phyloP scores from a whole-genome alignment of 108 stramenopile genomes.

The Skeletonema costatum region DNA sequence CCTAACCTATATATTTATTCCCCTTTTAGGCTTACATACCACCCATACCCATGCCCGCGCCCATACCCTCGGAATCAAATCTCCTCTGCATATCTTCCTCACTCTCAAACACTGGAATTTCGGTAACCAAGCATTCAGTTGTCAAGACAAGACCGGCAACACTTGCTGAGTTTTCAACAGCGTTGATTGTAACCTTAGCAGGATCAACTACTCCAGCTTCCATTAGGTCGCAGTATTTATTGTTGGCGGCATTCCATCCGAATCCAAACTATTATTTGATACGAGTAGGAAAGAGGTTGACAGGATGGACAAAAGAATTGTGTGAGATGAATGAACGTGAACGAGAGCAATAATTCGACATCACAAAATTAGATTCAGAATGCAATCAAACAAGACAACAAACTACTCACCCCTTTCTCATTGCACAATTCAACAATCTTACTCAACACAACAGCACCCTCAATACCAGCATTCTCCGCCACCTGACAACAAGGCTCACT shows the following conservation, averaged over 20 bases:
- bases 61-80: conserved; percentile 86
- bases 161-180: conserved; percentile 94
- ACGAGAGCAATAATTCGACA: neutral
- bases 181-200: conserved; percentile 97
- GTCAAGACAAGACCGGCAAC: conserved; percentile 96
- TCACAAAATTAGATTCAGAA: neutral
- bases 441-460: conserved; percentile 96
- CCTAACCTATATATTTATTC: neutral
- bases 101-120: conserved; percentile 81
- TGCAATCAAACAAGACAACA: neutral
- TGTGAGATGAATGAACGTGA: neutral
- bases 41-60: conserved; percentile 70
- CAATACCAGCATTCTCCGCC: conserved; percentile 94
- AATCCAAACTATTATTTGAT: conserved; percentile 64
- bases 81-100: conserved; percentile 79
- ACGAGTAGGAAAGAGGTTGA: neutral
- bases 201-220: conserved; percentile 93
- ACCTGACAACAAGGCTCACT: conserved; percentile 90
- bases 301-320: neutral
- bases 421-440: conserved; percentile 83
- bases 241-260: conserved; percentile 93
- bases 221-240: conserved; percentile 86
- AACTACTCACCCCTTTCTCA: conserved; percentile 75
- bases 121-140: conserved; percentile 95
- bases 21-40: conserved; percentile 28